These are phyloP conservation scores for Lipomyces chichibuensis DNA, from an alignment of 805 yeast species.

Conservation along the genomic window DNA sequence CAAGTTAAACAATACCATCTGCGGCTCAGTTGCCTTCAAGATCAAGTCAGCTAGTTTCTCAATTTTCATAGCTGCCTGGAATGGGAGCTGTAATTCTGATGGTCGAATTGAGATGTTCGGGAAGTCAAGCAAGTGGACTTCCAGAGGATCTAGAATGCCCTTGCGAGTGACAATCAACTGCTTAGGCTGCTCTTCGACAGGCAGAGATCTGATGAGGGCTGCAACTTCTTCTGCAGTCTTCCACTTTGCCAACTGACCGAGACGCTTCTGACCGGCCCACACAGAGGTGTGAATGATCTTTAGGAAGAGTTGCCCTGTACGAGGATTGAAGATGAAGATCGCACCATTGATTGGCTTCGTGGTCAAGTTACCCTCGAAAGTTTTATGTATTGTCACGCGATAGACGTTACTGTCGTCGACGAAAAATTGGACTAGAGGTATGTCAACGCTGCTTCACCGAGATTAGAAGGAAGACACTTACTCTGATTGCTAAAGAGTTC, in stretches of 20 bases:
- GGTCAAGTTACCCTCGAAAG: constrained; percentile 89
- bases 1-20: constrained; percentile 85
- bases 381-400: constrained; percentile 86
- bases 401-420: constrained; percentile 95
- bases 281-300: constrained; percentile 91
- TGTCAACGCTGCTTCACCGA: neutral
- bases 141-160: constrained; percentile 91
- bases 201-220: constrained; percentile 82
- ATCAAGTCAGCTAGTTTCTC: constrained; percentile 80
- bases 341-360: constrained; percentile 95
- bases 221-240: constrained; percentile 98
- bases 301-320: constrained; percentile 84
- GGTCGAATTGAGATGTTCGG: constrained; percentile 89
- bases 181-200: constrained; percentile 92
- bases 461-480: neutral
- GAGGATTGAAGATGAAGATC: constrained; percentile 84
- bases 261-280: constrained; percentile 95
- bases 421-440: constrained; percentile 60
- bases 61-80: constrained; percentile 79
- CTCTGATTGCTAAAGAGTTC: constrained; percentile 82
- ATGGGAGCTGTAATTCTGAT: constrained; percentile 86
- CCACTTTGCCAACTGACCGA: constrained; percentile 95
- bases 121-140: constrained; percentile 95
- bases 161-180: constrained; percentile 88
- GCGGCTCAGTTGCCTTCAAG: constrained; percentile 85